Percentiles rank a stretch among this genome's conserved stretches.
phyloP scores from a whole-genome alignment of 495 filamentous ascomycete species.

The Hypoxylon lenormandii region DNA sequence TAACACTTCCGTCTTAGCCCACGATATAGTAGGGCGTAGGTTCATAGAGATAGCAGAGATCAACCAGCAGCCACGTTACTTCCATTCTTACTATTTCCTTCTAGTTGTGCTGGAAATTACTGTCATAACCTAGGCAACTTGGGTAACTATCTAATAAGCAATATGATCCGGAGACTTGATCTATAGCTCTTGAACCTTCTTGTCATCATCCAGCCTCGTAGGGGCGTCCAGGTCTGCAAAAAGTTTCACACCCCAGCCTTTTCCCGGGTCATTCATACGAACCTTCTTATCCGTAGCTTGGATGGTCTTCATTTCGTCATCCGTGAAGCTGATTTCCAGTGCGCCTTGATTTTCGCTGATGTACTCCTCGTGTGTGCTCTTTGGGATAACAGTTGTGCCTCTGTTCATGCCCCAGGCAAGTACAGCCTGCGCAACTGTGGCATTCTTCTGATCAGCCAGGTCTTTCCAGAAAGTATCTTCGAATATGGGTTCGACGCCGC shows the following conservation, averaged over 20 bases:
- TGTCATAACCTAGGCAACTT: too few relatives aligned
- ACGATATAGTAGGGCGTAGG: too few relatives aligned
- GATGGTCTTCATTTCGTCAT: constrained; percentile 66
- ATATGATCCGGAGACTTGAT: neutral
- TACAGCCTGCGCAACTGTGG: constrained; percentile 70
- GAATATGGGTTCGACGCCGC: constrained; percentile 44
- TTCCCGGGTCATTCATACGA: constrained; percentile 70
- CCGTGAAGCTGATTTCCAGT: constrained; percentile 38
- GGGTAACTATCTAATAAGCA: too few relatives aligned
- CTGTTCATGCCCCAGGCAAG: constrained; percentile 74
- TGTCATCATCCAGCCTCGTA: constrained; percentile 27
- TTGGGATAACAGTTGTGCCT: constrained; percentile 74
- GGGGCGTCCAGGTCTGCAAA: constrained; percentile 65
- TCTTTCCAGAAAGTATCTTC: constrained; percentile 70
- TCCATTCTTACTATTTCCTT: too few relatives aligned
- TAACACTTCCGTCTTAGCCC: too few relatives aligned
- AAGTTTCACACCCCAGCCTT: constrained; percentile 68
- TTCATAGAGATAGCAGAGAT: too few relatives aligned
- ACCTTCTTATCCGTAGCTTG: constrained; percentile 65
- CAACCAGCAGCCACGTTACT: too few relatives aligned
- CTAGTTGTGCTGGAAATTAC: too few relatives aligned
- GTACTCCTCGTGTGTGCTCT: constrained; percentile 61
- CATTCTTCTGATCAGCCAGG: constrained; percentile 72
- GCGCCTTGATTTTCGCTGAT: constrained; percentile 45
- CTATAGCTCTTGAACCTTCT: constrained; percentile 23